These are phyloP conservation scores for Cercospora citrullina DNA, from an alignment of 2,329 filamentous ascomycete species.

Conservation along the genomic window DNA sequence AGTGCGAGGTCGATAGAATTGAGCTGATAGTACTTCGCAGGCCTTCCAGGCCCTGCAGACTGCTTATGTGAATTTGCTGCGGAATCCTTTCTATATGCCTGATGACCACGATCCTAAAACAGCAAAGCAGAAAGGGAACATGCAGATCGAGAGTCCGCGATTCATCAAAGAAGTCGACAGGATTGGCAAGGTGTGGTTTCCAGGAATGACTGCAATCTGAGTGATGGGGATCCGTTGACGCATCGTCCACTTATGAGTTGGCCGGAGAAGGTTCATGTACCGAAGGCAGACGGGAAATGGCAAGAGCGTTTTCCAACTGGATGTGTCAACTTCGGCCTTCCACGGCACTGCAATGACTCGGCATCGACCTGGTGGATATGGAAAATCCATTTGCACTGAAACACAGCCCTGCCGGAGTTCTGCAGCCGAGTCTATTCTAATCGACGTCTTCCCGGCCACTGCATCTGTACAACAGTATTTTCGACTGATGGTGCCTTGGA, in stretches of 20 bases:
- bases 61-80: conserved; percentile 83
- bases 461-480: too few relatives aligned
- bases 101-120: conserved; percentile 73
- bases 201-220: conserved; percentile 51
- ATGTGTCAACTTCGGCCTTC: background rate
- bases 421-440: too few relatives aligned
- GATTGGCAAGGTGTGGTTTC: conserved; percentile 82
- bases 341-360: too few relatives aligned
- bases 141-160: conserved; percentile 75
- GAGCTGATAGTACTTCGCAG: conserved; percentile 41
- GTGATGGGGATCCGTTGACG: background rate
- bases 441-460: too few relatives aligned
- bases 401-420: too few relatives aligned
- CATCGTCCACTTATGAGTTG: background rate
- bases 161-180: conserved; percentile 81
- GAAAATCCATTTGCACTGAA: too few relatives aligned
- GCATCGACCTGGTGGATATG: too few relatives aligned
- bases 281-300: background rate
- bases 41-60: conserved; percentile 88
- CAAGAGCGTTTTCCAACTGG: too few relatives aligned
- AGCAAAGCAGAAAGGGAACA: conserved; percentile 46
- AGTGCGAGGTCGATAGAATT: background rate
- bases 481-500: too few relatives aligned
- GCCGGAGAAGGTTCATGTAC: too few relatives aligned
- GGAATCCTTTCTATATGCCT: conserved; percentile 93